Evolutionary conservation across 257 asterid species (phyloP), one percentile per base, ranked within the genome.

Genomic region (Solanum clarkiae): DNA sequence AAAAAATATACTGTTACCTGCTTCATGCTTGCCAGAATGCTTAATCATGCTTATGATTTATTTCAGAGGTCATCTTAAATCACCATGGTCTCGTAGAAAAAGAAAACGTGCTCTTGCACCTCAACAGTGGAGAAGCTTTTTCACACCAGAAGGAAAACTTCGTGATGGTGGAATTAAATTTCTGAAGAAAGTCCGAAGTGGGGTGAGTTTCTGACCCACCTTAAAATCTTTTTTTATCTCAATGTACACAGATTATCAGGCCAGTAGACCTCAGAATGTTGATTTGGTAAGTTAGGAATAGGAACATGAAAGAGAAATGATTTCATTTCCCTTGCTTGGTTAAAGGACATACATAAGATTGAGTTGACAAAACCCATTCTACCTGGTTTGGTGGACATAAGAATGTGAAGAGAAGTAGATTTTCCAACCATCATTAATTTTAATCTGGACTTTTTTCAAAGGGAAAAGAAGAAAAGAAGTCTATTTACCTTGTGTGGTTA

Each of bases 71-170:
- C 98, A 92, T 85, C 94, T 89, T 66, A 96, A 93, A 90, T 96
- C 99, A 3, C 99, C 99, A 86, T 94, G 99, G 98, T 93, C 97
- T 80, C 93, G 96, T 79, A 92, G 98, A 88, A 96, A 94, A 89
- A 91, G 98, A 88, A 96, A 96, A 86, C 92, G 82, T 84, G 88
- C 89, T 66, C 94, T 96, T 77, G 89, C 96, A 69, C 94, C 97
- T 86, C 93, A 89, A 84, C 97, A 92, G 70, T 94, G 99, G 99
- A 88, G 84, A 88, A 88, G 88, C 85, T 88, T 93, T 90, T 96
- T 96, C 89, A 88, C 96, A 84, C 90, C 92, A 26, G 99, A 94
- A 81, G 99, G 99, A 85, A 94, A 90, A 83, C 92, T 94, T 66
- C 95, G 94, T 24, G 95, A 92, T 88, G 91, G 88, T 79, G 99